Conservation (phyloP, 306 rosid genomes). For the Biancaea sappan region DNA sequence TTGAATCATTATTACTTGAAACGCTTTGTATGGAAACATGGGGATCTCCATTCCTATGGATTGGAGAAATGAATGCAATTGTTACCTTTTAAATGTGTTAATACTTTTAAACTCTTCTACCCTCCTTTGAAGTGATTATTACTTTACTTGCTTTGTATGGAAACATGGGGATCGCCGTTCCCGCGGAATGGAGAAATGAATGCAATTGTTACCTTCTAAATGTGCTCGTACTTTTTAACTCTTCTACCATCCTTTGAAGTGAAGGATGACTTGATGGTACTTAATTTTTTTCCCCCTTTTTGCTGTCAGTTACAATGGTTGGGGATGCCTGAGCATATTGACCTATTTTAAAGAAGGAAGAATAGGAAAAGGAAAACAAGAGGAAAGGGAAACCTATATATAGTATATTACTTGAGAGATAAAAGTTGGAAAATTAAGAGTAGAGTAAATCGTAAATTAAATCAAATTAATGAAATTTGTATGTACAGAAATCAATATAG, state of each 20-base stretch:
- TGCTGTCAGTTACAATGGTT: background rate
- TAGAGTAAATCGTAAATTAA: constrained; percentile 8
- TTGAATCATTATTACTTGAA: too few species aligned
- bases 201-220: background rate
- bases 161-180: background rate
- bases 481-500: background rate
- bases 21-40: too few species aligned
- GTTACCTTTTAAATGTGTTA: too few species aligned
- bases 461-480: background rate
- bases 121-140: too few species aligned
- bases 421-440: background rate
- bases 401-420: background rate
- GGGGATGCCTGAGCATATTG: background rate
- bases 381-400: background rate
- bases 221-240: background rate
- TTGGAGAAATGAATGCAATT: too few species aligned
- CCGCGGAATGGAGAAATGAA: background rate
- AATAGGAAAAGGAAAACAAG: background rate
- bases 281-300: background rate
- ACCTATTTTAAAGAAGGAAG: background rate
- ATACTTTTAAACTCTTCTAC: too few species aligned
- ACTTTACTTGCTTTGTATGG: background rate
- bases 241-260: background rate
- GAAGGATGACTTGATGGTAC: background rate
- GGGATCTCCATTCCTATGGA: too few species aligned